Conservation (phyloP, 2,329 filamentous ascomycete genomes). For the Helotiales sp. region DNA sequence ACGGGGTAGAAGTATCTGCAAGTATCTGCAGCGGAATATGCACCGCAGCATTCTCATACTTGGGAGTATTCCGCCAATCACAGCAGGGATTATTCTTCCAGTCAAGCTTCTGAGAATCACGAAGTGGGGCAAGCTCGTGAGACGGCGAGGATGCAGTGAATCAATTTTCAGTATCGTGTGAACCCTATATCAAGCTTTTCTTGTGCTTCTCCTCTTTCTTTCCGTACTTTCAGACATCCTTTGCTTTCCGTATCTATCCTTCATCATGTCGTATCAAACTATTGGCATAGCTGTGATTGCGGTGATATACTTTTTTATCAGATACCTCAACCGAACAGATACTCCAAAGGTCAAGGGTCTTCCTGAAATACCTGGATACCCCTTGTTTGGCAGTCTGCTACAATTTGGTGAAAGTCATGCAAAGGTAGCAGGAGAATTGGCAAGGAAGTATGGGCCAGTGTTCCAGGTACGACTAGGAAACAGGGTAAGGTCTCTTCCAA, state of each 20-base stretch:
- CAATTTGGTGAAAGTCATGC: slow-evolving; percentile 60
- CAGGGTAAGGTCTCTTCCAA: slow-evolving; percentile 43
- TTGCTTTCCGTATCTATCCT: neutral
- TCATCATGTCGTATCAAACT: slow-evolving; percentile 24
- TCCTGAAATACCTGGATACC: slow-evolving; percentile 61
- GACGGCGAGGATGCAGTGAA: too few relatives aligned
- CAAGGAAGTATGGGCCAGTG: slow-evolving; percentile 60
- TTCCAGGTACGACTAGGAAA: slow-evolving; percentile 71
- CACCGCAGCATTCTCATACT: neutral
- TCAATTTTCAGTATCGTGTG: too few relatives aligned
- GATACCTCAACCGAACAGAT: slow-evolving; percentile 50
- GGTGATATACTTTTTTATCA: slow-evolving; percentile 26
- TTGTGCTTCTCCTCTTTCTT: neutral
- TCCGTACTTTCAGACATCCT: neutral
- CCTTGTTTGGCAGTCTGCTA: slow-evolving; percentile 62
- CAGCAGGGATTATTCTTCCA: neutral
- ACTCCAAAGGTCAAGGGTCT: slow-evolving; percentile 60
- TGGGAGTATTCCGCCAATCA: neutral
- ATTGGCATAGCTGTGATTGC: slow-evolving; percentile 31
- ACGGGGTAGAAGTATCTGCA: neutral
- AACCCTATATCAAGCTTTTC: neutral
- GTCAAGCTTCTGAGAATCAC: neutral
- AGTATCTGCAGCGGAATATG: neutral
- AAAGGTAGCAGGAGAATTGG: slow-evolving; percentile 54
- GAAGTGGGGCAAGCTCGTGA: too few relatives aligned